Evolutionary conservation across 176 grass and related monocot species (phyloP).

Genomic region (Triticum monococcum): DNA sequence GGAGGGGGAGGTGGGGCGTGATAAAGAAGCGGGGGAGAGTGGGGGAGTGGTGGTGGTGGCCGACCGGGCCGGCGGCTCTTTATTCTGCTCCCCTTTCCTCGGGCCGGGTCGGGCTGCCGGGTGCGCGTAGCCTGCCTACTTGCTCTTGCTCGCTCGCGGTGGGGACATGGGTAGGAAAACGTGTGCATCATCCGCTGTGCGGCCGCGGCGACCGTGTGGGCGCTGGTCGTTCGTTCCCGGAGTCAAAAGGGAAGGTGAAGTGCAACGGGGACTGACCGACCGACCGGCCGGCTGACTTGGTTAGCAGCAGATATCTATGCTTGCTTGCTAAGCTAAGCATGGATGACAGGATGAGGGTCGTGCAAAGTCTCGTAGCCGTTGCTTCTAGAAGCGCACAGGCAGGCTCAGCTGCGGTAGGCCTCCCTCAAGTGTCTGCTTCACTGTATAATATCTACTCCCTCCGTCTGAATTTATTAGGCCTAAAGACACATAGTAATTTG

Average conservation of each 20-base stretch:
- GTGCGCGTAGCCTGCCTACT: slow-evolving; percentile 18
- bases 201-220: not conserved
- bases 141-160: no score
- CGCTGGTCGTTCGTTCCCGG: not conserved
- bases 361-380: no score
- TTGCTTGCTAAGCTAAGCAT: no score
- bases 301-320: not conserved
- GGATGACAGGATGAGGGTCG: no score
- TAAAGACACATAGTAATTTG: no score
- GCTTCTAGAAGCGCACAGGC: no score
- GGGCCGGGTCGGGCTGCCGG: not conserved
- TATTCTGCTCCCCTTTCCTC: slow-evolving; percentile 31
- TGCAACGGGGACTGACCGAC: not conserved
- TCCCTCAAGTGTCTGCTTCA: no score
- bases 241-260: not conserved
- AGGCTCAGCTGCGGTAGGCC: no score
- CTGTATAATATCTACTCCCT: no score
- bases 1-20: not conserved
- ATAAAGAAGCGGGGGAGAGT: not conserved
- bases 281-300: no score
- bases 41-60: slow-evolving; percentile 27
- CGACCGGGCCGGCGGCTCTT: slow-evolving; percentile 36
- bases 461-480: no score
- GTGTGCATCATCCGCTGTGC: not conserved
- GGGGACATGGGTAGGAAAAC: not conserved